phyloP scores from a whole-genome alignment of 257 asterid species.

The Solanum tarapatanum region DNA sequence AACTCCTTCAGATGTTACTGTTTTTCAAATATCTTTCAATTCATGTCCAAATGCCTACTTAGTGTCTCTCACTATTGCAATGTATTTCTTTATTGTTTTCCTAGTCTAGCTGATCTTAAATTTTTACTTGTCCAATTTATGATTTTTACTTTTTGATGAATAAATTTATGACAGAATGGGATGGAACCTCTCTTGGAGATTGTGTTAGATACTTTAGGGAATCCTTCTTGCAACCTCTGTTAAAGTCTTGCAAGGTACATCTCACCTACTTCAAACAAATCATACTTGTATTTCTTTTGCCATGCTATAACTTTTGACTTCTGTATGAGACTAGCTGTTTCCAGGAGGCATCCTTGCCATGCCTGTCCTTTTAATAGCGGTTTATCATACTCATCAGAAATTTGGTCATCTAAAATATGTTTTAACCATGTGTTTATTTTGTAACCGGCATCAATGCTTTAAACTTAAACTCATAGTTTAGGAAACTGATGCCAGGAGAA shows the following conservation, averaged over 20 bases:
- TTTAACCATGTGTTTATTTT: background rate
- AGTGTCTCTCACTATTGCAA: background rate
- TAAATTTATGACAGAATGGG: constrained; percentile 43
- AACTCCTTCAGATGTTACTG: background rate
- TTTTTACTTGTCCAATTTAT: background rate
- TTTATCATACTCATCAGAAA: background rate
- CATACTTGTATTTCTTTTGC: background rate
- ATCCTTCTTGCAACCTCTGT: constrained; percentile 74
- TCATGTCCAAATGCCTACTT: background rate
- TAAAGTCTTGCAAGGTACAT: constrained; percentile 87
- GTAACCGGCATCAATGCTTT: background rate
- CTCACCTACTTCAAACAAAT: background rate
- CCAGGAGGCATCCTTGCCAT: background rate
- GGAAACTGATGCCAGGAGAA: background rate
- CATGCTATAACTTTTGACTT: background rate
- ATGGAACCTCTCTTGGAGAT: constrained; percentile 62
- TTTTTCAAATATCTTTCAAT: background rate
- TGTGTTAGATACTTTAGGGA: constrained; percentile 61
- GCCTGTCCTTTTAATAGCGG: background rate
- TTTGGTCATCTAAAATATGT: background rate
- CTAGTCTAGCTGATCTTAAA: constrained; percentile 1
- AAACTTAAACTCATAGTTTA: background rate
- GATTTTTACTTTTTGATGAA: background rate
- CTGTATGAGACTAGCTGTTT: background rate
- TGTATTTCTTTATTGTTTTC: background rate